Percentiles rank a stretch among this genome's conserved stretches.
Conservation (phyloP, 1,284 basidiomycete genomes). For the Cryptococcus floricola region DNA sequence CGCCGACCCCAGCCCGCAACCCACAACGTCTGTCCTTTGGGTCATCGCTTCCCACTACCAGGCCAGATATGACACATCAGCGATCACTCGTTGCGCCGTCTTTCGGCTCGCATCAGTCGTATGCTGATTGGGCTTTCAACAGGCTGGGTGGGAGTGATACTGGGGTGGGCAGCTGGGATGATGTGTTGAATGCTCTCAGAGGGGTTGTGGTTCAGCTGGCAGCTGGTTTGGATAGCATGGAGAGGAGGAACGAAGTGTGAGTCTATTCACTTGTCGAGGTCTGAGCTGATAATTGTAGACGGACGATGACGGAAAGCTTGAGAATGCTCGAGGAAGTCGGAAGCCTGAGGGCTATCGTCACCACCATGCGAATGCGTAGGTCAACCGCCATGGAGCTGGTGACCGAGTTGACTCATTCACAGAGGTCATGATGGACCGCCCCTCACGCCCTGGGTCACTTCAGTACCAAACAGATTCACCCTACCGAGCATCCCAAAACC, state of each 20-base stretch:
- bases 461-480: background rate
- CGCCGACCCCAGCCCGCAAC: background rate
- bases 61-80: slow-evolving; percentile 1
- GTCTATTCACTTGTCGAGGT: background rate
- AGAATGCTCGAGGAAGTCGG: slow-evolving; percentile 71
- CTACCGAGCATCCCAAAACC: background rate
- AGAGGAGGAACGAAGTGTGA: slow-evolving; percentile 36
- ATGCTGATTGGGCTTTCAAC: slow-evolving; percentile 23
- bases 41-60: slow-evolving; percentile 9
- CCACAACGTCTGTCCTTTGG: too few species aligned
- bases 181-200: slow-evolving; percentile 18
- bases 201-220: slow-evolving; percentile 29
- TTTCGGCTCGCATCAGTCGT: slow-evolving; percentile 16
- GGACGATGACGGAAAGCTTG: slow-evolving; percentile 62
- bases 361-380: slow-evolving; percentile 69
- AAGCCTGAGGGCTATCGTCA: slow-evolving; percentile 65
- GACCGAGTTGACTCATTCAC: background rate
- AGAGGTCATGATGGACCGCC: slow-evolving; percentile 32
- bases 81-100: slow-evolving; percentile 13
- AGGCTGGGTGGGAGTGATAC: slow-evolving; percentile 4
- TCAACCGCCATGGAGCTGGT: background rate
- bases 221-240: slow-evolving; percentile 31
- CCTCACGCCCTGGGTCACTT: slow-evolving; percentile 1
- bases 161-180: slow-evolving; percentile 11
- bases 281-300: slow-evolving; percentile 13